Base-by-base conservation (phyloP, 1,284 basidiomycete species). In the Cryptococcus sp. region DNA sequence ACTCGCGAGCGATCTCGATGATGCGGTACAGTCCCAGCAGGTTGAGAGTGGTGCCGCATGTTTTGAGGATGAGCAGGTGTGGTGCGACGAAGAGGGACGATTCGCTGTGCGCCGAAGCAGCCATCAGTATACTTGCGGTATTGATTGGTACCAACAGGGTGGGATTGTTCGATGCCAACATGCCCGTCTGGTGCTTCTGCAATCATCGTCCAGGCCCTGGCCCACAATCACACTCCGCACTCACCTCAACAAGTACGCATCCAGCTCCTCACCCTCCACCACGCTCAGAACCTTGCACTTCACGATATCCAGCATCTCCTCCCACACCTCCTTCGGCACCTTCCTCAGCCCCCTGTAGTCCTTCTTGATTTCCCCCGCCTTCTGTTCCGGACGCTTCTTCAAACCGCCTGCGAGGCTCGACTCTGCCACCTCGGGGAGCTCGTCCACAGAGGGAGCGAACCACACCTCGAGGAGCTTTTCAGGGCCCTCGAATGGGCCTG, bases 391-490 rank as follows among this genome's bases (percentile, higher is more conserved):
- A 47, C 62, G 42, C 63, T 56, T 36, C 59, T 57, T 78, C 77
- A 68, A 78, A 82, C 62, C 79, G 80, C 64, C 77, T 4, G 21
- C 42, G 23, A 45, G 16, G 37, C 39, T 38, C n/a, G 38, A 50
- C n/a, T 48, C 50, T 46, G 15, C 24, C 38, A 28, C 24, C 16
- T 50, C 23, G 23, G 83, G 83, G 8, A 89, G 79, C 46, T 82
- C 76, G 11, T 82, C 81, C 12, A 85, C 79, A 6, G 86, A 87
- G 18, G 89, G 88, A 4, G 90, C 87, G 76, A 98, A 98, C 96
- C 96, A 98, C 55, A 98, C 86, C 79, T 98, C 96, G 54, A 98
- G 84, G 43, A 98, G 85, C 79, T 99, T 99, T 80, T 99, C 96
- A 58, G 95, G 91, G 15, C 76, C 76, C 57, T 77, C 75, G 50